Evolutionary conservation across 2,329 filamentous ascomycete genomes (phyloP), one percentile per base, ranked within the genome.

Genomic region (Shiraia sp.): DNA sequence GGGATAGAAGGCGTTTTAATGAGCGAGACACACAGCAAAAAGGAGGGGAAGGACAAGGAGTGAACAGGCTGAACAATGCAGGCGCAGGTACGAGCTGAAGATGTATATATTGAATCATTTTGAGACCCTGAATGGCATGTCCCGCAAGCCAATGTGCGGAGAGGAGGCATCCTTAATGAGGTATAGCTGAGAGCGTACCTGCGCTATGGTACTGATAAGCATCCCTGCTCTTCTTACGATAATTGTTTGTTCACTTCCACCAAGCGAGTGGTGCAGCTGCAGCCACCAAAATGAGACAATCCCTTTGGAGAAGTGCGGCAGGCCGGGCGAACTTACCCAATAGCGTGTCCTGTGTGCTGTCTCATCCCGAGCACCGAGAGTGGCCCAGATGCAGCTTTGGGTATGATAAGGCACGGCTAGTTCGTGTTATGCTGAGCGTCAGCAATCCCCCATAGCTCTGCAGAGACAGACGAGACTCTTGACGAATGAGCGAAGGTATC

Each of bases 161-260:
- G 61, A 57, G 52, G 48, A 40, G 53, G 49, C 28, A 16, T 35
- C 52, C 52, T 34, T 32, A 51, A 59, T 49, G 22, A 51, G 53
- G 29, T 22, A 36, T 45, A 35, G 43, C 32, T 55, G 55, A 51
- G 49, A 42, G 47, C 53, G 39, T 51, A 49, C 47, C 47, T 33
- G 45, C 54, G 53, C 50, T 47, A 48, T 56, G 43, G 52, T 46
- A 35, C 55, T 57, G 64, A 67, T 68, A 68, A 68, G 64, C 43
- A 59, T 47, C 49, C 55, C 42, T 57, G 55, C 44, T 36, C 32
- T 24, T 40, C 33, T 40, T 47, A 50, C 49, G 47, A 42, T 36
- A 40, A 40, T 42, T 47, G 50, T 43, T 46, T 45, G 42, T 34
- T 55, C 40, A 50, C 10, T 13, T 48, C 42, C 42, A 45, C 36